A percentile compares a stretch with the other conserved stretches of the same genome.
These are phyloP conservation scores for Tulasnella sp. DNA, from an alignment of 768 basidiomycete genomes.

Conservation along the genomic window DNA sequence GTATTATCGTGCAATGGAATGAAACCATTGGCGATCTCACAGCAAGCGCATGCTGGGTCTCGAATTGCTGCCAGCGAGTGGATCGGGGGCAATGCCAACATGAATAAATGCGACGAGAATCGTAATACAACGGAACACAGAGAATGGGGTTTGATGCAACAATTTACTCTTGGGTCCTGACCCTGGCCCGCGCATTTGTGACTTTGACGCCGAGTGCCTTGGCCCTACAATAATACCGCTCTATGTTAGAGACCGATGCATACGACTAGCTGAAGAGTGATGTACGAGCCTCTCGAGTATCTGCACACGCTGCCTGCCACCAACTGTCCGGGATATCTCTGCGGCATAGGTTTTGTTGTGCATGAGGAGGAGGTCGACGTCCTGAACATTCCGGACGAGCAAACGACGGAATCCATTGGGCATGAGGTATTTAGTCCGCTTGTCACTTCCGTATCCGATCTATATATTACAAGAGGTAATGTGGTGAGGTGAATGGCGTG, in stretches of 20 bases:
- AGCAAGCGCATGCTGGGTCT: no score
- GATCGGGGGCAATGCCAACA: no score
- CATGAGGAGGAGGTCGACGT: constrained; percentile 92
- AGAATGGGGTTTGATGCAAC: no score
- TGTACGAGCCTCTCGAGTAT: constrained; percentile 71
- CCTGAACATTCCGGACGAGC: constrained; percentile 85
- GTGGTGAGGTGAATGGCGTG: not conserved
- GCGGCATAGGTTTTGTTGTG: constrained; percentile 95
- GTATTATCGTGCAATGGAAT: not conserved
- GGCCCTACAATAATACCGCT: constrained; percentile 39
- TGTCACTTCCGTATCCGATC: constrained; percentile 88
- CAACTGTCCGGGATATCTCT: constrained; percentile 93
- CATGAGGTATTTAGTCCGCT: constrained; percentile 85
- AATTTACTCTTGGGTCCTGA: constrained; percentile 80
- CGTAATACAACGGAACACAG: no score
- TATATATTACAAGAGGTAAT: constrained; percentile 23
- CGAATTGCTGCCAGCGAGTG: no score
- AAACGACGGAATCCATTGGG: constrained; percentile 95
- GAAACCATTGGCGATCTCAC: no score
- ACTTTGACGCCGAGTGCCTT: constrained; percentile 85
- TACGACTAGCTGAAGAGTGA: not conserved
- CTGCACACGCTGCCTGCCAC: constrained; percentile 83
- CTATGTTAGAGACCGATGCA: not conserved
- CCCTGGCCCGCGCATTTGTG: constrained; percentile 82
- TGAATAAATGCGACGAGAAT: no score